Evolutionary conservation across 352 stramenopile genomes (phyloP).

Genomic region (Pythium periplocum): DNA sequence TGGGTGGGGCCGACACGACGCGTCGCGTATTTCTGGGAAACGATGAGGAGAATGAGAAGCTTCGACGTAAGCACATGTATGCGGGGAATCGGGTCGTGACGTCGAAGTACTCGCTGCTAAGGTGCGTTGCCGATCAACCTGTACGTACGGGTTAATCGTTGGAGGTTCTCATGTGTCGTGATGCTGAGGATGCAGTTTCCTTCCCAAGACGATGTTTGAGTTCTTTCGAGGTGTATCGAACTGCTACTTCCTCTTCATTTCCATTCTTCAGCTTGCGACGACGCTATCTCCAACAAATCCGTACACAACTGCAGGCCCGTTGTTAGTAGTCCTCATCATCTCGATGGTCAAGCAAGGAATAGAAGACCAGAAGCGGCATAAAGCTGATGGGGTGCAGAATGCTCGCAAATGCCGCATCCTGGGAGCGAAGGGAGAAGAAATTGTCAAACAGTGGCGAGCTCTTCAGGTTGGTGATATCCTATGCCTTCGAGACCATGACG

Average conservation of each 20-base stretch:
- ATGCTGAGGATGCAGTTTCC: slow-evolving; percentile 55
- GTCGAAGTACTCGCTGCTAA: slow-evolving; percentile 90
- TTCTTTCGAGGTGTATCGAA: slow-evolving; percentile 94
- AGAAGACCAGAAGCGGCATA: slow-evolving; percentile 74
- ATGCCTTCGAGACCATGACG: slow-evolving; percentile 41
- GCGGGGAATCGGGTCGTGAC: slow-evolving; percentile 77
- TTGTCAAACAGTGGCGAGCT: slow-evolving; percentile 65
- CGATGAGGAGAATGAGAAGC: slow-evolving; percentile 51
- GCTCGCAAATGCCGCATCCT: slow-evolving; percentile 43
- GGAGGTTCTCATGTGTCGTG: no score
- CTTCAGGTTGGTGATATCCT: slow-evolving; percentile 70
- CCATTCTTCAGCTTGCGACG: slow-evolving; percentile 83
- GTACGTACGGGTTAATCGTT: no score
- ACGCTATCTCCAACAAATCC: slow-evolving; percentile 68
- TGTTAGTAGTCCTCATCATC: slow-evolving; percentile 71
- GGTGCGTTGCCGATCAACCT: slow-evolving; percentile 15
- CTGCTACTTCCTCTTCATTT: slow-evolving; percentile 94
- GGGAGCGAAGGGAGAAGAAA: slow-evolving; percentile 25
- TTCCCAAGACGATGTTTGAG: slow-evolving; percentile 91
- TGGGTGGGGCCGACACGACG: no score
- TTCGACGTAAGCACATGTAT: slow-evolving; percentile 36
- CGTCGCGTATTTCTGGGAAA: slow-evolving; percentile 7
- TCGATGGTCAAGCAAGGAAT: slow-evolving; percentile 75
- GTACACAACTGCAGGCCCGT: slow-evolving; percentile 66
- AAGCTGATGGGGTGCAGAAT: slow-evolving; percentile 62